Conservation (phyloP, 768 basidiomycete genomes). For the Auriscalpium orientale region DNA sequence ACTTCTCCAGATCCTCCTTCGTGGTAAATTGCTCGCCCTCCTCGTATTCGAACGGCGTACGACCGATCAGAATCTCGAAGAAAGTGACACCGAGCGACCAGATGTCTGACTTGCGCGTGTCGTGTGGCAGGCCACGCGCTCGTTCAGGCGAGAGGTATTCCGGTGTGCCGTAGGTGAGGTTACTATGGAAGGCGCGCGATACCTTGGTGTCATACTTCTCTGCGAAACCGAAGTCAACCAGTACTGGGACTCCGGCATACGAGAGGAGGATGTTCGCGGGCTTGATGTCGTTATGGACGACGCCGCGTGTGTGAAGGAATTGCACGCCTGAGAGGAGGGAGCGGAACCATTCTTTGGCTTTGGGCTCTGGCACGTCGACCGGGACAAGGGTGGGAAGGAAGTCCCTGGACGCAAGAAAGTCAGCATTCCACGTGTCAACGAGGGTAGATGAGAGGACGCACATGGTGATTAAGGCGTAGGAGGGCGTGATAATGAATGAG, state of each 20-base stretch:
- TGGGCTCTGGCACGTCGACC: constrained; percentile 75
- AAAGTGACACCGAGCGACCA: constrained; percentile 87
- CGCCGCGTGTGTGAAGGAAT: constrained; percentile 76
- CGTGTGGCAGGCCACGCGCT: constrained; percentile 80
- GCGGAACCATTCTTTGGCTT: constrained; percentile 76
- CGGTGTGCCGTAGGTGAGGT: constrained; percentile 84
- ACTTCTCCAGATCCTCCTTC: constrained; percentile 75
- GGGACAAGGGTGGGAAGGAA: constrained; percentile 82
- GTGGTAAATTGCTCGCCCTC: constrained; percentile 74
- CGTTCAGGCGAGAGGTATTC: constrained; percentile 94
- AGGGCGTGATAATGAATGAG: constrained; percentile 88
- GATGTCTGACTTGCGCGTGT: constrained; percentile 86
- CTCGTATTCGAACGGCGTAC: constrained; percentile 85
- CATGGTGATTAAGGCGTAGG: constrained; percentile 90
- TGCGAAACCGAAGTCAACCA: constrained; percentile 96
- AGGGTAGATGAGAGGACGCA: constrained; percentile 33
- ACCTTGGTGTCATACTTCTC: constrained; percentile 69
- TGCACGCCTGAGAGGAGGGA: constrained; percentile 76
- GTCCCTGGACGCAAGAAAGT: constrained; percentile 45
- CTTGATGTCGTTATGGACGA: constrained; percentile 95
- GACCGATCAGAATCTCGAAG: constrained; percentile 88
- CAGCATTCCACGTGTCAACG: neutral
- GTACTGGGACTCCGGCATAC: constrained; percentile 66
- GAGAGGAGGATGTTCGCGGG: constrained; percentile 92
- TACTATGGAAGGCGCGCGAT: constrained; percentile 67